Percentiles rank a stretch among this genome's conserved stretches.
Evolutionary conservation across 2,329 filamentous ascomycete species (phyloP).

Genomic region (Trichoderma sp.): DNA sequence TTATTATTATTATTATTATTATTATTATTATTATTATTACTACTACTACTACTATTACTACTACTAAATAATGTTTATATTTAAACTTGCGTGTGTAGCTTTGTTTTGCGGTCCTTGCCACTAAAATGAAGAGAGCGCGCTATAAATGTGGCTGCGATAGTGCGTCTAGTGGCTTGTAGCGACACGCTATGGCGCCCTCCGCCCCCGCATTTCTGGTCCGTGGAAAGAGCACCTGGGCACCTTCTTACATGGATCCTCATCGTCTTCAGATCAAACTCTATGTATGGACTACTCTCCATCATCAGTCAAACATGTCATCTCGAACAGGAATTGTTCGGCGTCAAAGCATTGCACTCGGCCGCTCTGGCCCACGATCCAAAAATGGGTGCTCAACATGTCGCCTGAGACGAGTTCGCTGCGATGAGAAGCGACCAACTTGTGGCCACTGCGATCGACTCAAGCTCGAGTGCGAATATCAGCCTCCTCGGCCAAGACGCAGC

Average conservation of each 20-base stretch:
- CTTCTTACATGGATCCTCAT: background rate
- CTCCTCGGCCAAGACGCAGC: background rate
- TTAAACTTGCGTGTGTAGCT: no score
- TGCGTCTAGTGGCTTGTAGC: background rate
- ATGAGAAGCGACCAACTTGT: background rate
- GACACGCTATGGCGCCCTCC: background rate
- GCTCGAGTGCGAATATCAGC: background rate
- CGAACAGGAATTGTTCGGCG: background rate
- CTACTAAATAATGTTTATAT: no score
- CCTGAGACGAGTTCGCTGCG: background rate
- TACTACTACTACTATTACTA: no score
- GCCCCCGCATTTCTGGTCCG: background rate
- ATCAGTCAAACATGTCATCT: background rate
- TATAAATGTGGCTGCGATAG: slow-evolving; percentile 1
- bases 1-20: no score
- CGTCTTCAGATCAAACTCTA: no score
- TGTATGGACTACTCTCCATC: no score
- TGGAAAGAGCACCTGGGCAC: background rate
- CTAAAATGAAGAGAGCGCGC: background rate
- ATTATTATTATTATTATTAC: no score
- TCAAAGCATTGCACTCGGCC: background rate
- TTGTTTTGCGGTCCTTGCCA: no score
- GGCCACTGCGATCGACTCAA: slow-evolving; percentile 10
- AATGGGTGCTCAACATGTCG: slow-evolving; percentile 7
- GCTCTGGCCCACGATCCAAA: background rate